Percentiles rank a stretch among this genome's conserved stretches.
Evolutionary conservation across 305 asterid species (phyloP).

Genomic region (Fraxinus latifolia): DNA sequence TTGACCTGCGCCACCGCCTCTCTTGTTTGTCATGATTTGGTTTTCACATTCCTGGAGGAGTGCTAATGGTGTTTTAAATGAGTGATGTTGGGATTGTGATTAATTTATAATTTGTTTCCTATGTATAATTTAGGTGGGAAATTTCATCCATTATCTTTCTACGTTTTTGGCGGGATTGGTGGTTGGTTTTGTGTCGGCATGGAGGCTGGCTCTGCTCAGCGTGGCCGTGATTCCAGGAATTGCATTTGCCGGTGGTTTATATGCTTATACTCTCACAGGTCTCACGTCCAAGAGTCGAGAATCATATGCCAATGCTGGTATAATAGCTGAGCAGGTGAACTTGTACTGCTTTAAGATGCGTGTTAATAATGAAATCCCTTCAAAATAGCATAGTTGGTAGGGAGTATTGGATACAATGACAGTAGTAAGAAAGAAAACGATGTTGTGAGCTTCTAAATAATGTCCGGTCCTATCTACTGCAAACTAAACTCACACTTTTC

Average conservation of each 20-base stretch:
- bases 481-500: neutral
- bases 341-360: neutral
- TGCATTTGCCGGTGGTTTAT: constrained; percentile 95
- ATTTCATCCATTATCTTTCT: constrained; percentile 94
- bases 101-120: neutral
- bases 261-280: constrained; percentile 91
- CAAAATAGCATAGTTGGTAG: neutral
- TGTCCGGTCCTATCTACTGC: neutral
- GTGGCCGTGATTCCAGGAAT: constrained; percentile 98
- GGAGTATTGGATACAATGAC: neutral
- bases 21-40: constrained; percentile 6
- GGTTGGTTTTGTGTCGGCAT: constrained; percentile 97
- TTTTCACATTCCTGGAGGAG: neutral
- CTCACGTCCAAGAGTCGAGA: constrained; percentile 95
- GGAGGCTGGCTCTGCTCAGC: constrained; percentile 95
- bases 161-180: constrained; percentile 97
- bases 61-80: neutral
- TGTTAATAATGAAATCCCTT: neutral
- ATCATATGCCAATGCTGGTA: constrained; percentile 94
- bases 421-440: neutral
- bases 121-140: constrained; percentile 67
- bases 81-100: neutral
- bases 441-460: neutral
- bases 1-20: constrained; percentile 9
- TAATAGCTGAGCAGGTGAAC: constrained; percentile 94